Evolutionary conservation across 2,329 filamentous ascomycete species (phyloP), one percentile per base, ranked within the genome.

Genomic region (Talaromyces sp.): DNA sequence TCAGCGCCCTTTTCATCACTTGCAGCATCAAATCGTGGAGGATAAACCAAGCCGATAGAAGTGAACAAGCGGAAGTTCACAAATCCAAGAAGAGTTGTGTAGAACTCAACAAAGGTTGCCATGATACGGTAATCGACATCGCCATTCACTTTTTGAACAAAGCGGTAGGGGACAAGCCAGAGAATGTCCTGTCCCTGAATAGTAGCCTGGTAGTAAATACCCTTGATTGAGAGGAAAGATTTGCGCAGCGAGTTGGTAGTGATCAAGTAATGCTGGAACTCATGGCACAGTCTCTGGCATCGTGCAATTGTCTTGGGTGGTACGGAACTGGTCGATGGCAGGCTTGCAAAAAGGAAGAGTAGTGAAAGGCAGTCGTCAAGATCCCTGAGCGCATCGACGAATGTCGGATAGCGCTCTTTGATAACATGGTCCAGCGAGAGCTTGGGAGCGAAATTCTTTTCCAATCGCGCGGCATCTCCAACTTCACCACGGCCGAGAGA

Each of bases 111-210:
- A 73, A 99, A 99, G 4, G 95, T 99, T 63, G 92, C 94, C 95
- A 99, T 99, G 78, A 99, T 99, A 71, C 95, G 85, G 81, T 97
- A 99, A 77, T 99, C 95, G 66, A 99, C 90, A 76, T 99, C 95
- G 62, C 90, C 91, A 47, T 95, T 91, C 14, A 96, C 89, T 68
- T 91, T 85, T 82, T 99, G 95, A 72, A 98, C 96, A 79, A 99
- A 99, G 76, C 92, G 92, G 82, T 99, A 99, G 0, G 95, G 95
- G 10, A 97, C 94, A 44, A 99, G 83, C 95, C 95, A 99, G 67
- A 98, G 83, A 56, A 99, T 90, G 72, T 98, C 94, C 79, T 99
- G 93, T 56, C 95, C 95, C 76, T 97, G 92, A 65, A 99, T 96
- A 57, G 89, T 97, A 28, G 94, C 95, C 80, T 98, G 94, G 79